Percentiles rank a stretch among this genome's conserved stretches.
Evolutionary conservation across 179 eudicot species (phyloP).

Genomic region (Gypsophila paniculata): DNA sequence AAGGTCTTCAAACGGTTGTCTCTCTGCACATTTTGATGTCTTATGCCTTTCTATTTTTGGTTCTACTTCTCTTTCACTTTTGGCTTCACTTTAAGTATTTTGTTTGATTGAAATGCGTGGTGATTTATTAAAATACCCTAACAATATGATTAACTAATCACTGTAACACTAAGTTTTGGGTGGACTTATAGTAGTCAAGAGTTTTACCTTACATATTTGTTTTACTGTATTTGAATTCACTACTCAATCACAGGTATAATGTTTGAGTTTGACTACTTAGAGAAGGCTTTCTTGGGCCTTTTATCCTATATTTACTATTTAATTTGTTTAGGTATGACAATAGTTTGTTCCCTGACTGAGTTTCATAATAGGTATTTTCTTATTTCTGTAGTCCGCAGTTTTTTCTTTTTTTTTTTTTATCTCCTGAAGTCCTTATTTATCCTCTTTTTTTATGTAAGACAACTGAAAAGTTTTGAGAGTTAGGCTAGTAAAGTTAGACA

Average conservation of each 20-base stretch:
- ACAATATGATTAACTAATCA: no score
- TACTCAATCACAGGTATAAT: background rate
- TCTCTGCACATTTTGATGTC: conserved; percentile 9
- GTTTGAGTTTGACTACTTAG: no score
- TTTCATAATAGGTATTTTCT: background rate
- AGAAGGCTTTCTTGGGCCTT: no score
- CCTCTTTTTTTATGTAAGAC: no score
- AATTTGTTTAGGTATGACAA: background rate
- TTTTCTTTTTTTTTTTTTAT: no score
- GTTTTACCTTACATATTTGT: background rate
- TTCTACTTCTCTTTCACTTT: background rate
- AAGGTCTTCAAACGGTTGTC: conserved; percentile 97
- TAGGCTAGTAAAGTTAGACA: background rate
- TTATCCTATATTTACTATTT: background rate
- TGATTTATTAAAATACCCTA: background rate
- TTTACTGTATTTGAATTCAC: background rate
- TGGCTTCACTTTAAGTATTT: background rate
- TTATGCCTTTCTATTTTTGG: background rate
- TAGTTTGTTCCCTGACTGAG: background rate
- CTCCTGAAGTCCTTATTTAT: no score
- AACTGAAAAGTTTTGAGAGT: background rate
- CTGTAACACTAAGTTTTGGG: background rate
- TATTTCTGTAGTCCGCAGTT: background rate
- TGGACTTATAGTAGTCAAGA: background rate
- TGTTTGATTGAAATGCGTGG: conserved; percentile 5